phyloP scores from a whole-genome alignment of 305 asterid species.

The Fraxinus nigra region DNA sequence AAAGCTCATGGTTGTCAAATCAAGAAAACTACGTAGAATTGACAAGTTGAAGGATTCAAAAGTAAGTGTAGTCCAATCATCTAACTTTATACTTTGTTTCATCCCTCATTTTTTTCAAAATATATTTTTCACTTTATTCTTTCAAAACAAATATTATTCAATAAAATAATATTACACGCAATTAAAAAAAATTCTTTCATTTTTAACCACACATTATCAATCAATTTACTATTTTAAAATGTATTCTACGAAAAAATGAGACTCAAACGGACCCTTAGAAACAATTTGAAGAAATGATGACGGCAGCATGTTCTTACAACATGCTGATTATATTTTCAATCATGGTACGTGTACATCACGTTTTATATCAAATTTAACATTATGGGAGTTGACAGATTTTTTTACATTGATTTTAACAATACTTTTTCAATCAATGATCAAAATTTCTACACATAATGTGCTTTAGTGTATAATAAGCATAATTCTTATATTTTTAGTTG shows the following conservation, averaged over 20 bases:
- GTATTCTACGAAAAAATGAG: not conserved
- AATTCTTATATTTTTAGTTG: not conserved
- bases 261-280: not conserved
- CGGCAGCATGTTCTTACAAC: not conserved
- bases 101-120: not conserved
- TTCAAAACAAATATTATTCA: too few relatives aligned
- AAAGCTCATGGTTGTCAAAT: not conserved
- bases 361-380: too few relatives aligned
- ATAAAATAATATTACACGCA: too few relatives aligned
- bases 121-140: too few relatives aligned
- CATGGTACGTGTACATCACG: too few relatives aligned
- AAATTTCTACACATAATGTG: not conserved
- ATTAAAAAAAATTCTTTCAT: too few relatives aligned
- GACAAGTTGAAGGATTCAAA: conserved; percentile 11
- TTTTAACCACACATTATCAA: too few relatives aligned
- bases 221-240: too few relatives aligned
- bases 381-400: not conserved
- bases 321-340: not conserved
- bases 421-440: too few relatives aligned
- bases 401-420: not conserved
- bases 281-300: not conserved
- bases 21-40: conserved; percentile 17
- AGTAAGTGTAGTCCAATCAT: conserved; percentile 29
- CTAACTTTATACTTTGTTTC: not conserved
- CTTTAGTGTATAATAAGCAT: not conserved